phyloP scores from a whole-genome alignment of 2,329 filamentous ascomycete species.

The Lecanicillium sp. region DNA sequence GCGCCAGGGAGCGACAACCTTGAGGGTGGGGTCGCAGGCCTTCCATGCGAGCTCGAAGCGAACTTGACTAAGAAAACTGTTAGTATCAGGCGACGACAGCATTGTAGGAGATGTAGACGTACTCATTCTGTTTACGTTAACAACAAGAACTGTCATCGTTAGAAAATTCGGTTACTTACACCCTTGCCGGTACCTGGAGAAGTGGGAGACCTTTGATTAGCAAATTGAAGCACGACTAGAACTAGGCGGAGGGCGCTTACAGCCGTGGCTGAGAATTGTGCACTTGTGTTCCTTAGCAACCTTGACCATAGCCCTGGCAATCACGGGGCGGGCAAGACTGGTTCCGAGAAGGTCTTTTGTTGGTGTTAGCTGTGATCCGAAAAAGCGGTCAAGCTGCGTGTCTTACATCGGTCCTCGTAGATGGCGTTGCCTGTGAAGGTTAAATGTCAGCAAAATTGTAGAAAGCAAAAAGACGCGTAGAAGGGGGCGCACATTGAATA shows the following conservation, averaged over 20 bases:
- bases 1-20: slow-evolving; percentile 69
- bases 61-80: slow-evolving; percentile 21
- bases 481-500: slow-evolving; percentile 49
- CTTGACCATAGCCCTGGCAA: slow-evolving; percentile 35
- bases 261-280: slow-evolving; percentile 36
- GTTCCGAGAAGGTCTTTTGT: slow-evolving; percentile 33
- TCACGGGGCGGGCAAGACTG: slow-evolving; percentile 56
- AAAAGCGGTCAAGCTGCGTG: slow-evolving; percentile 4
- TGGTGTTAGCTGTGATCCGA: slow-evolving; percentile 4
- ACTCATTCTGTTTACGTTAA: slow-evolving; percentile 18
- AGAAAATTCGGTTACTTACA: slow-evolving; percentile 26
- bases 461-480: neutral
- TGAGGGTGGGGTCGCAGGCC: slow-evolving; percentile 51
- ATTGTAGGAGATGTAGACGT: slow-evolving; percentile 7
- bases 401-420: slow-evolving; percentile 44
- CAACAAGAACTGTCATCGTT: neutral
- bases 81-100: neutral
- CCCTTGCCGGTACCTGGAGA: slow-evolving; percentile 5
- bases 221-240: neutral
- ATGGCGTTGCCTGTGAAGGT: slow-evolving; percentile 35
- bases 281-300: slow-evolving; percentile 26
- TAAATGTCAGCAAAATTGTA: slow-evolving; percentile 1
- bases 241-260: slow-evolving; percentile 14
- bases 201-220: neutral
- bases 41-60: slow-evolving; percentile 27